Percentiles rank a stretch among this genome's conserved stretches.
phyloP scores from a whole-genome alignment of 495 filamentous ascomycete genomes.

The Podospora pseudoanserina region DNA sequence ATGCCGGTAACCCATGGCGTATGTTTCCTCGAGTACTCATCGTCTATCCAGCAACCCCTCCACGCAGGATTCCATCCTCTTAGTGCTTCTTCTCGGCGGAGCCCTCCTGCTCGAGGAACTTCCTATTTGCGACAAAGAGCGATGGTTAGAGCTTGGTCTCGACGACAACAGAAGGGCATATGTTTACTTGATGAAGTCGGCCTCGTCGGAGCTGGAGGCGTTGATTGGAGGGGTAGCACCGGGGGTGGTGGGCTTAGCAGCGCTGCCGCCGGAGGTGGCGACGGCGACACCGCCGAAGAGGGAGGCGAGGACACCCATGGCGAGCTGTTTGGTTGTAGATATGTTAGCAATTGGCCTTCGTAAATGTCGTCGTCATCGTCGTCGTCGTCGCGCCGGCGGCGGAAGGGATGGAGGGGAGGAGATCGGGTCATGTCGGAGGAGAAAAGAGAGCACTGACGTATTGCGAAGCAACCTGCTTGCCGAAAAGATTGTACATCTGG shows the following conservation, averaged over 20 bases:
- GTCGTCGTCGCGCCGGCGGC: neutral
- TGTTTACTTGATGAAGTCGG: constrained; percentile 92
- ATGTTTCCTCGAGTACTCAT: neutral
- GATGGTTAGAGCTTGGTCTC: constrained; percentile 1
- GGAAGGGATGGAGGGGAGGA: neutral
- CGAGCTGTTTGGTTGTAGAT: constrained; percentile 56
- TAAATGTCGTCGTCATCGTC: neutral
- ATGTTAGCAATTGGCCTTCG: constrained; percentile 28
- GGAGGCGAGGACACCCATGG: constrained; percentile 74
- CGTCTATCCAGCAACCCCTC: neutral
- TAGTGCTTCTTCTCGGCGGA: constrained; percentile 34
- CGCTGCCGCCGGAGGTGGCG: constrained; percentile 58
- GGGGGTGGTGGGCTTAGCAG: constrained; percentile 43
- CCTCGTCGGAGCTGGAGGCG: constrained; percentile 86
- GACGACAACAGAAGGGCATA: constrained; percentile 9
- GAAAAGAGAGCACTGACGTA: constrained; percentile 60
- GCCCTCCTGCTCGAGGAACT: constrained; percentile 73
- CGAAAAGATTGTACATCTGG: constrained; percentile 76
- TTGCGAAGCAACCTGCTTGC: constrained; percentile 91
- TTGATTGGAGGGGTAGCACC: constrained; percentile 74
- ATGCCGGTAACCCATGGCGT: neutral
- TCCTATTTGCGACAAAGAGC: constrained; percentile 46
- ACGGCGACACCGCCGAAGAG: constrained; percentile 54
- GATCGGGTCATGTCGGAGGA: neutral
- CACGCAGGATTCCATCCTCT: neutral